These are phyloP conservation scores for Ophiostoma pallidulum DNA, from an alignment of 2,329 filamentous ascomycete genomes.

Conservation along the genomic window DNA sequence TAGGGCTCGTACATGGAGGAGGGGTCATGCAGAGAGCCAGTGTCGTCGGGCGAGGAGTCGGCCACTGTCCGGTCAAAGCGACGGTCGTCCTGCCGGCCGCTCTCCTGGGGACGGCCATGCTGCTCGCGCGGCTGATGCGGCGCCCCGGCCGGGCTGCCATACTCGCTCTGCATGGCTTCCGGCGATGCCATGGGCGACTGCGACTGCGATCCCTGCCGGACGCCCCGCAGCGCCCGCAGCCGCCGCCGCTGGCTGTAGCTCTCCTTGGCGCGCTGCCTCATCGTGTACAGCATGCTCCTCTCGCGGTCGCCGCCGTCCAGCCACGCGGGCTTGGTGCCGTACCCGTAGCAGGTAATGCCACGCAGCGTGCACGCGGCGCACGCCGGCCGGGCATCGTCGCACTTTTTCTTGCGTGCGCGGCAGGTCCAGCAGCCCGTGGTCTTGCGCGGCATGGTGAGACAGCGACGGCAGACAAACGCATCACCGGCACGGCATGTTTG, in stretches of 20 bases:
- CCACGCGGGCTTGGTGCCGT: constrained; percentile 9
- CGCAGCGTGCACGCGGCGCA: constrained; percentile 7
- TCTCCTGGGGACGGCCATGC: too few species aligned
- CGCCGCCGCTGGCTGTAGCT: constrained; percentile 11
- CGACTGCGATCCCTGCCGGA: neutral
- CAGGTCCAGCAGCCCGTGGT: constrained; percentile 13
- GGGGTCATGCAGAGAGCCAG: too few species aligned
- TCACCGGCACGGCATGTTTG: too few species aligned
- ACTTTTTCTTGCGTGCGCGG: constrained; percentile 13
- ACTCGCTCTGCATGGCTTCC: neutral
- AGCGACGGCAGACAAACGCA: too few species aligned
- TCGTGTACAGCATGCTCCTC: constrained; percentile 2
- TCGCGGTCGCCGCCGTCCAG: constrained; percentile 9
- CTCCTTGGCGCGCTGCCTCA: constrained; percentile 10
- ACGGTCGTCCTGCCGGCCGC: too few species aligned
- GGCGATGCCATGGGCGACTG: neutral
- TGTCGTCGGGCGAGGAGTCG: too few species aligned
- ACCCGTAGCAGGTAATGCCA: constrained; percentile 8
- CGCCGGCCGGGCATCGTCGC: constrained; percentile 9
- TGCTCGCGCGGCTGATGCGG: too few species aligned
- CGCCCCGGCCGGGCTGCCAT: neutral
- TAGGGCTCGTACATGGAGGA: too few species aligned
- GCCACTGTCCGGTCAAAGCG: too few species aligned
- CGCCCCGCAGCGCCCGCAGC: neutral
- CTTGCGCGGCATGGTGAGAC: constrained; percentile 4